These are phyloP conservation scores for Metarhizium robertsii DNA, from an alignment of 2,329 filamentous ascomycete genomes.

Conservation along the genomic window DNA sequence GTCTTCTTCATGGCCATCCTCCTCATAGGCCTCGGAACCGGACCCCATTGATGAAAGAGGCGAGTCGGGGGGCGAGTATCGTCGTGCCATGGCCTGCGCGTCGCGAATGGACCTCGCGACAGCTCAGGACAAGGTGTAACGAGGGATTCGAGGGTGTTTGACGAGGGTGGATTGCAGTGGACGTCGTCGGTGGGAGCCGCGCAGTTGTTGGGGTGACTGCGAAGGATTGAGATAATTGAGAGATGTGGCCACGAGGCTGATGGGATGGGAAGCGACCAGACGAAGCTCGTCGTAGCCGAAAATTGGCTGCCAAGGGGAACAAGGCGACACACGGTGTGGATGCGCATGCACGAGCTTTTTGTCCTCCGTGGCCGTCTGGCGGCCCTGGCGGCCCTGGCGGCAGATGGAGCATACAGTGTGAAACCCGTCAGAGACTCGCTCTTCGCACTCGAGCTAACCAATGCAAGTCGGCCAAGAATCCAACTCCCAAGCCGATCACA, in stretches of 20 bases:
- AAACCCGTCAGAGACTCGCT: not conserved
- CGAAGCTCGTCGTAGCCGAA: not conserved
- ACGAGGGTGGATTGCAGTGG: not conserved
- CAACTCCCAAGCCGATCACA: not conserved
- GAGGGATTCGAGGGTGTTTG: not conserved
- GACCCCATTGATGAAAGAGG: slow-evolving; percentile 38
- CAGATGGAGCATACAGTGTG: not conserved
- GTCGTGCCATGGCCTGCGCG: slow-evolving; percentile 24
- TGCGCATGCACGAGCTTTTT: not conserved
- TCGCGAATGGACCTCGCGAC: not conserved
- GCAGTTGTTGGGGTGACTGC: not conserved
- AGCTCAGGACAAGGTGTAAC: not conserved
- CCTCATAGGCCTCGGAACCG: slow-evolving; percentile 34
- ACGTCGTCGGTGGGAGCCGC: not conserved
- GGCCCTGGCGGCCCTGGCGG: not conserved
- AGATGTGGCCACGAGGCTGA: slow-evolving; percentile 1
- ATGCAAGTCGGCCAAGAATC: not conserved
- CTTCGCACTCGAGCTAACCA: not conserved
- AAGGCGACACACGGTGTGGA: slow-evolving; percentile 1
- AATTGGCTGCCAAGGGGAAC: slow-evolving; percentile 1
- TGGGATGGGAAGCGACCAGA: not conserved
- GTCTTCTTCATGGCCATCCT: slow-evolving; percentile 33
- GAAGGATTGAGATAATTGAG: not conserved
- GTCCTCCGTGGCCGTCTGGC: not conserved
- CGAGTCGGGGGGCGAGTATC: slow-evolving; percentile 32